A percentile compares a stretch with the other conserved stretches of the same genome.
Evolutionary conservation across 192 early-diverging fungal species (phyloP).

Genomic region (Coemansia aciculifera): DNA sequence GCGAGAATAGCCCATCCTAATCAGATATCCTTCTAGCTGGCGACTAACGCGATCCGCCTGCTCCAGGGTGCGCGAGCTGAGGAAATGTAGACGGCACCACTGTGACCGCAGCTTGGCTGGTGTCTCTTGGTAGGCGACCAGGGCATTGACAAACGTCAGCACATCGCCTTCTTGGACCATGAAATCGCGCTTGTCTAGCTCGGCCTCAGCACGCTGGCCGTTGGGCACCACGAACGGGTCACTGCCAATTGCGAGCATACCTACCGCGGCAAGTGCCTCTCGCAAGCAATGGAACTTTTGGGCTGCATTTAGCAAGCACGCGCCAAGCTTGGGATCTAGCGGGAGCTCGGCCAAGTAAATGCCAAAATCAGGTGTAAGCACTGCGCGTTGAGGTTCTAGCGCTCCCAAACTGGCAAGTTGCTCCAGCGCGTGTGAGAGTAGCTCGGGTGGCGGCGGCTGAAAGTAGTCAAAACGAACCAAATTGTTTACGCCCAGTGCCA

Average conservation of each 20-base stretch:
- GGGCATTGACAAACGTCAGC: constrained; percentile 84
- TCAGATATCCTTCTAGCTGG: constrained; percentile 79
- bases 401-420: constrained; percentile 82
- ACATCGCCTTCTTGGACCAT: constrained; percentile 91
- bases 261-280: constrained; percentile 89
- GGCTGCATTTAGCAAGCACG: constrained; percentile 77
- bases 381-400: constrained; percentile 77
- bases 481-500: constrained; percentile 91
- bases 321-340: constrained; percentile 83
- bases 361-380: constrained; percentile 83
- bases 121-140: constrained; percentile 83
- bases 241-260: constrained; percentile 82
- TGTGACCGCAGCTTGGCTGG: constrained; percentile 78
- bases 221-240: constrained; percentile 79
- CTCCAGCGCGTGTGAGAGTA: constrained; percentile 83
- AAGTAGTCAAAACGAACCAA: constrained; percentile 96
- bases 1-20: constrained; percentile 74
- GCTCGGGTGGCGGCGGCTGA: constrained; percentile 93
- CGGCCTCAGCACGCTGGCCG: constrained; percentile 76
- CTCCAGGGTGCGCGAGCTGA: constrained; percentile 81
- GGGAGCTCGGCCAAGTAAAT: constrained; percentile 94
- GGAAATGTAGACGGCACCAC: constrained; percentile 75
- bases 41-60: constrained; percentile 87
- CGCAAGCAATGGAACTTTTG: constrained; percentile 75
- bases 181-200: constrained; percentile 87